Evolutionary conservation across 2,329 filamentous ascomycete species (phyloP).

Genomic region (Ambrosiella xylebori): DNA sequence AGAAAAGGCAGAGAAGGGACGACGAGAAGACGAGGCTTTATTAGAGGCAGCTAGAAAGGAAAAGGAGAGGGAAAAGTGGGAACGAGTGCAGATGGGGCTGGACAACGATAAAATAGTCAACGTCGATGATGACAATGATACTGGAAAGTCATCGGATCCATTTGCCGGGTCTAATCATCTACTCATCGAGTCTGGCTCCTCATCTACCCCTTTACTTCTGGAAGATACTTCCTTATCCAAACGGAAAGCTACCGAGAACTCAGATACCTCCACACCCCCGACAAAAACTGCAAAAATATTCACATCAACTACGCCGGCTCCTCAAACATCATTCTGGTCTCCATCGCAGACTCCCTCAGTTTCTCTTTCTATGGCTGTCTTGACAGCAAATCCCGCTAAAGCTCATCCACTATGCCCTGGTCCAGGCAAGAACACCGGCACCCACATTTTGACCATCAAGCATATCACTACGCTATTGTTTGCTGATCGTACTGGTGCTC

Average conservation of each 20-base stretch:
- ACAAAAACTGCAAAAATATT: neutral
- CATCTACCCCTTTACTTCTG: neutral
- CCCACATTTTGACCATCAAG: conserved; percentile 64
- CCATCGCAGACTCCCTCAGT: conserved; percentile 56
- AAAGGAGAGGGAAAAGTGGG: conserved; percentile 64
- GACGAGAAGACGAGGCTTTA: conserved; percentile 40
- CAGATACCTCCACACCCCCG: neutral
- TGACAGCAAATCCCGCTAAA: conserved; percentile 32
- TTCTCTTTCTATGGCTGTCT: neutral
- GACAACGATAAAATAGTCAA: conserved; percentile 17
- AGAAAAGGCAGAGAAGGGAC: conserved; percentile 20
- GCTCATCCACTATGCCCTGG: conserved; percentile 45
- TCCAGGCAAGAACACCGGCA: conserved; percentile 50
- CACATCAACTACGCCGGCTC: neutral
- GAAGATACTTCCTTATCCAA: neutral
- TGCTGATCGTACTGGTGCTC: conserved; percentile 43
- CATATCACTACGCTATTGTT: conserved; percentile 62
- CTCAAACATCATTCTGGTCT: conserved; percentile 81
- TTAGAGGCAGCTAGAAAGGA: conserved; percentile 20
- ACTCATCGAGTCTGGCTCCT: neutral
- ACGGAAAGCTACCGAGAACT: neutral
- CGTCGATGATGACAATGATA: neutral
- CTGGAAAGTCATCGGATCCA: too few relatives aligned
- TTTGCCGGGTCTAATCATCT: neutral
- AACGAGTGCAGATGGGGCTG: conserved; percentile 62